Base-by-base conservation (phyloP, 805 yeast genomes). In the Maudiozyma barnettii region DNA sequence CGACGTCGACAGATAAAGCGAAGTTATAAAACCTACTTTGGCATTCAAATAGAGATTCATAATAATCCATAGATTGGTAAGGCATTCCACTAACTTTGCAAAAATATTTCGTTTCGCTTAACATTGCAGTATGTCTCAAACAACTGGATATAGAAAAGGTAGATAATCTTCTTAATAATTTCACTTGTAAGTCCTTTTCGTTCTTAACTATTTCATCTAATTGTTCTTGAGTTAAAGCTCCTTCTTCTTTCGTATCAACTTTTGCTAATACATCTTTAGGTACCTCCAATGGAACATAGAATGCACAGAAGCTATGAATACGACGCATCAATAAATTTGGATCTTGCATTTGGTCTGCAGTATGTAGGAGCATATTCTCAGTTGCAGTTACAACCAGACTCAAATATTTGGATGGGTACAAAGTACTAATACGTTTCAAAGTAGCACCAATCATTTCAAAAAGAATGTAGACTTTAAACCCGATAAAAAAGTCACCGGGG, bases 321-420 rank as follows among this genome's bases (percentile, higher is more conserved):
- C 96, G 74, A 58, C 89, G 82, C 44, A 74, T 64, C 18, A 79
- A 67, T 36, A 78, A 68, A 4, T 70, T 61, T 1, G 64, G 53
- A 30, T 72, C 71, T 10, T 54, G 56, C 29, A 61, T 53, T 29
- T 50, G 49, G 18, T 64, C 65, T 5, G 66, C 59, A 51, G 79
- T 78, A 8, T 61, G 51, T 31, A 72, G 68, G 14, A 78, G 60
- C 31, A 78, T 73, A 43, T 78, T 78, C 45, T 82, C 65, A 35
- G 81, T 61, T 0, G 88, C 72, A 1, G 83, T 61, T 0, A 81
- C 74, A 0, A 82, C 78, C 76, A 86, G 82, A 1, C 83, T 74
- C 42, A 90, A 67, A 58, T 85, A 89, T 51, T 84, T 77, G 0
- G 95, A 84, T 7, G 97, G 96, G 58, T 82, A 80, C 18, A 78